Conservation (phyloP, 2,329 filamentous ascomycete species). For the Aspergillus intermedius region DNA sequence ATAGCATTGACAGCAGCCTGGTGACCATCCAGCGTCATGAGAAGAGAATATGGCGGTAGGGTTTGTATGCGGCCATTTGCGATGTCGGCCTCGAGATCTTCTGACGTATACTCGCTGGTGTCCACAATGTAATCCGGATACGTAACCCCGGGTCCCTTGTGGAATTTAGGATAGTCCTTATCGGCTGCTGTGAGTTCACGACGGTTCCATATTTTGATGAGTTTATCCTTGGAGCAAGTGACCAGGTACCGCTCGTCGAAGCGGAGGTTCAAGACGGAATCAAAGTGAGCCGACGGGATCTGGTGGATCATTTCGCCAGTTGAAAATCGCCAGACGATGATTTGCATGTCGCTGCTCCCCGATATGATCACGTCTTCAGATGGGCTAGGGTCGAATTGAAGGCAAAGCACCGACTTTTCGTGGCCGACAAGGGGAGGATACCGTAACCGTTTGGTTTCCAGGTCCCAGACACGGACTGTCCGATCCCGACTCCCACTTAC, state of each 20-base stretch:
- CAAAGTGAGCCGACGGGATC: slow-evolving; percentile 69
- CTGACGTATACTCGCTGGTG: slow-evolving; percentile 37
- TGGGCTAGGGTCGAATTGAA: slow-evolving; percentile 87
- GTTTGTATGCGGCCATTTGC: slow-evolving; percentile 35
- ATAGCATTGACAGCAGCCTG: slow-evolving; percentile 92
- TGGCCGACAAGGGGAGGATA: slow-evolving; percentile 71
- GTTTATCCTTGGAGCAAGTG: slow-evolving; percentile 95
- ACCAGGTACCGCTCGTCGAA: slow-evolving; percentile 89
- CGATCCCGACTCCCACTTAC: slow-evolving; percentile 90
- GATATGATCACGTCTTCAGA: slow-evolving; percentile 91
- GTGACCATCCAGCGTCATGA: slow-evolving; percentile 77
- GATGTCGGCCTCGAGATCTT: slow-evolving; percentile 36
- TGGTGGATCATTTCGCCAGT: slow-evolving; percentile 77
- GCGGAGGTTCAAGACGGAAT: slow-evolving; percentile 87
- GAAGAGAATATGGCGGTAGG: slow-evolving; percentile 63
- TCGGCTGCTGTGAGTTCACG: slow-evolving; percentile 50
- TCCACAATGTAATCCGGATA: slow-evolving; percentile 53
- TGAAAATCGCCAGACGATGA: slow-evolving; percentile 90
- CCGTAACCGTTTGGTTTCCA: slow-evolving; percentile 72
- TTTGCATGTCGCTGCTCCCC: slow-evolving; percentile 83
- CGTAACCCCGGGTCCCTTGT: slow-evolving; percentile 35
- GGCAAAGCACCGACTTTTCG: slow-evolving; percentile 77
- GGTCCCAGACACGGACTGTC: slow-evolving; percentile 82
- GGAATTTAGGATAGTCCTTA: slow-evolving; percentile 40
- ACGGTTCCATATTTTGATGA: slow-evolving; percentile 94